phyloP scores from a whole-genome alignment of 2,329 filamentous ascomycete species.

The Lachnellula willkommii region DNA sequence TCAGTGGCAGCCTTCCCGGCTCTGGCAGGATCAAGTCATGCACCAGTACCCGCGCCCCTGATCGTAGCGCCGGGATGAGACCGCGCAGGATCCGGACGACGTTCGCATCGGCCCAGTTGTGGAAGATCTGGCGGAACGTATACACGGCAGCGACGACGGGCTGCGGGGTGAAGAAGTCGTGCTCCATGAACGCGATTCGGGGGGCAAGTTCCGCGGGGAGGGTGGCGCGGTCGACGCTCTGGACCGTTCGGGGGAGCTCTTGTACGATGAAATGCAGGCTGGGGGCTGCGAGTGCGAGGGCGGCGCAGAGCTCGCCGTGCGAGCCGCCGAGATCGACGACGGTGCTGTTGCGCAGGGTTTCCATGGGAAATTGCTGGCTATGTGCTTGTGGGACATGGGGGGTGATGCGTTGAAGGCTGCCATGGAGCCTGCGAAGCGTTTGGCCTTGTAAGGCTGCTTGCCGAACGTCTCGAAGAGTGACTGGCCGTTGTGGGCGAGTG shows the following conservation, averaged over 20 bases:
- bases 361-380: slow-evolving; percentile 7
- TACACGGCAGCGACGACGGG: slow-evolving; percentile 41
- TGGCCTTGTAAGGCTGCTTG: background rate
- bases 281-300: slow-evolving; percentile 17
- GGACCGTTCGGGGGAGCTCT: slow-evolving; percentile 26
- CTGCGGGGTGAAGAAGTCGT: slow-evolving; percentile 40
- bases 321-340: slow-evolving; percentile 24
- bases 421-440: background rate
- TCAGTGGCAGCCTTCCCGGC: slow-evolving; percentile 2
- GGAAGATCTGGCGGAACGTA: slow-evolving; percentile 42
- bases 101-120: slow-evolving; percentile 43
- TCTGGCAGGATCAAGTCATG: slow-evolving; percentile 12
- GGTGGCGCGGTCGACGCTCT: slow-evolving; percentile 2
- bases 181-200: slow-evolving; percentile 30
- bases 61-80: slow-evolving; percentile 38
- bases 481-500: background rate
- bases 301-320: slow-evolving; percentile 21
- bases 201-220: slow-evolving; percentile 11
- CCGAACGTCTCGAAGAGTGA: background rate
- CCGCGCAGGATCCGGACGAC: slow-evolving; percentile 32
- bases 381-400: background rate
- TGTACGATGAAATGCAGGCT: slow-evolving; percentile 24
- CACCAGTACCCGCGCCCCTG: slow-evolving; percentile 36
- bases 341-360: background rate
- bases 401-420: background rate